Percentiles rank a stretch among this genome's conserved stretches.
These are phyloP conservation scores for Didymella arachidicola DNA, from an alignment of 2,329 filamentous ascomycete genomes.

Conservation along the genomic window DNA sequence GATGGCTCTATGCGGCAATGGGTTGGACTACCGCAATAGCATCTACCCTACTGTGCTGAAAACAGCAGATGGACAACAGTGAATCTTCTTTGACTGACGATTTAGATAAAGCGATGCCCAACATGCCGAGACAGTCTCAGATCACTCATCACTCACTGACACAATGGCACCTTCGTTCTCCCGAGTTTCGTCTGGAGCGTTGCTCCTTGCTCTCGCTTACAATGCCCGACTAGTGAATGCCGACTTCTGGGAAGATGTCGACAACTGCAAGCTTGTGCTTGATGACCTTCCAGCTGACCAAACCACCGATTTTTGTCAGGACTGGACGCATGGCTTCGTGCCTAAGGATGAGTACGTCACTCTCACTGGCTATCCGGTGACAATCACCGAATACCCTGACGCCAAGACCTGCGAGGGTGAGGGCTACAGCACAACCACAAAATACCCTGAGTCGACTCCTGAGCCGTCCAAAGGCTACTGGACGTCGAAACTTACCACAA, in stretches of 20 bases:
- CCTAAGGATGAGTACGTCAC: conserved; percentile 11
- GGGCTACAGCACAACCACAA: conserved; percentile 13
- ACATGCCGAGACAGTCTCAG: conserved; percentile 20
- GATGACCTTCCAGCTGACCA: conserved; percentile 12
- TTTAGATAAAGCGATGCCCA: conserved; percentile 12
- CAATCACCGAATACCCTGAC: conserved; percentile 17
- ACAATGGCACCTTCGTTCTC: conserved; percentile 20
- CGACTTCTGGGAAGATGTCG: conserved; percentile 21
- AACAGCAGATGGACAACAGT: conserved; percentile 8
- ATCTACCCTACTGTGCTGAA: conserved; percentile 11
- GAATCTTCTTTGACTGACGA: conserved; percentile 11
- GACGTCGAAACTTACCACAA: neutral
- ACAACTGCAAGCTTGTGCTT: conserved; percentile 21
- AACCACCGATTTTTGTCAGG: conserved; percentile 14
- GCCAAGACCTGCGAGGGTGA: conserved; percentile 15
- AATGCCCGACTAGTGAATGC: conserved; percentile 17
- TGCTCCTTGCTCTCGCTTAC: conserved; percentile 20
- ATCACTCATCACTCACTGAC: conserved; percentile 10
- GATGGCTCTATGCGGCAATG: neutral
- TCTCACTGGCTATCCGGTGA: conserved; percentile 8
- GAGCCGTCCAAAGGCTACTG: neutral
- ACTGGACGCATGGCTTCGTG: conserved; percentile 11
- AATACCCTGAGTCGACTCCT: conserved; percentile 10
- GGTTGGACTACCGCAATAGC: conserved; percentile 2
- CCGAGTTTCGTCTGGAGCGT: conserved; percentile 18